Conservation (phyloP, 208 protist species). For the Acanthamoeba triangularis region DNA sequence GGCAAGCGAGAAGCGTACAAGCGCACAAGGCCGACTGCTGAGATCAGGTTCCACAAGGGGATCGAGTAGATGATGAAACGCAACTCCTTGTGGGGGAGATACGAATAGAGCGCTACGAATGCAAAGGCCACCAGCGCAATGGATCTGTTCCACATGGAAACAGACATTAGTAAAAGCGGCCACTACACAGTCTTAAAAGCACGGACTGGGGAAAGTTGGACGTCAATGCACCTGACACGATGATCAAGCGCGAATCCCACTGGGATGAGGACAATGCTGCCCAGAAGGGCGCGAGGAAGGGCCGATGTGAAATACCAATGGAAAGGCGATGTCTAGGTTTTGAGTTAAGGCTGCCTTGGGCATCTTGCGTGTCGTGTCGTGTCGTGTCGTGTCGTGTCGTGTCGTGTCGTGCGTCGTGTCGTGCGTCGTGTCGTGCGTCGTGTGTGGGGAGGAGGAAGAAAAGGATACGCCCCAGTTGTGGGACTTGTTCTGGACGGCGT, state of each 20-base stretch:
- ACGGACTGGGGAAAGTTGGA: neutral
- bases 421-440: neutral
- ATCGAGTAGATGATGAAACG: constrained; percentile 95
- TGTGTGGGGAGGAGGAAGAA: neutral
- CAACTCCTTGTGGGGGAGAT: constrained; percentile 96
- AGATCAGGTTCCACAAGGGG: constrained; percentile 92
- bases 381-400: neutral
- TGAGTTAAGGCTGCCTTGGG: neutral
- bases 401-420: neutral
- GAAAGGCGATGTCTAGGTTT: constrained; percentile 80
- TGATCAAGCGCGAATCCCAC: constrained; percentile 25
- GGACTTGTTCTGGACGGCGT: constrained; percentile 94
- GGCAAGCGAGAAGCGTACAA: neutral
- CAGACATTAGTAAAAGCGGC: neutral
- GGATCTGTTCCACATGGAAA: neutral
- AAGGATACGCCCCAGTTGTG: constrained; percentile 92
- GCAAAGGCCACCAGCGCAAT: constrained; percentile 84
- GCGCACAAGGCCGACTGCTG: constrained; percentile 85
- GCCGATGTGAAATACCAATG: constrained; percentile 95
- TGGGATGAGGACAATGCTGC: constrained; percentile 49
- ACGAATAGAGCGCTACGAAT: constrained; percentile 93
- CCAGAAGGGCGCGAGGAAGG: constrained; percentile 91
- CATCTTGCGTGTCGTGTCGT: neutral
- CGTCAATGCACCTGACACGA: constrained; percentile 19
- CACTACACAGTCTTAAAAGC: too few species aligned